phyloP scores from a whole-genome alignment of 352 stramenopile species.

The Salisapilia sapeloensis region DNA sequence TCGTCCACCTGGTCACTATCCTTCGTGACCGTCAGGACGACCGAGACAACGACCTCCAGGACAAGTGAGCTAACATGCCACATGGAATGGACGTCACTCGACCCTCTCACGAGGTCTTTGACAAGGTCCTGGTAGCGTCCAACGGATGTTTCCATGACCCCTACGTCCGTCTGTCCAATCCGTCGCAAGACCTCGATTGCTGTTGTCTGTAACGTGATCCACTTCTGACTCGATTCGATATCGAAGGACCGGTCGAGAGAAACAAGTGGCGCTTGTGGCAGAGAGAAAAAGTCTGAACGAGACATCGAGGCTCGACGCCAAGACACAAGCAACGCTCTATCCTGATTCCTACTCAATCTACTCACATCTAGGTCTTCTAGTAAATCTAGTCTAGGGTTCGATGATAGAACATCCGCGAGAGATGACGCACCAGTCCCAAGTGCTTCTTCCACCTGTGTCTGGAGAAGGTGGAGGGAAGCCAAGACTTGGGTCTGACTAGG shows the following conservation, averaged over 20 bases:
- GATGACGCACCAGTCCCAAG: slow-evolving; percentile 16
- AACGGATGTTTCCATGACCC: background rate
- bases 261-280: slow-evolving; percentile 12
- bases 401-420: slow-evolving; percentile 28
- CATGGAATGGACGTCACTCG: slow-evolving; percentile 8
- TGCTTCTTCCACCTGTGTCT: slow-evolving; percentile 37
- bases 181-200: too few species aligned
- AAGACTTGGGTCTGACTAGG: slow-evolving; percentile 62
- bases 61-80: slow-evolving; percentile 8
- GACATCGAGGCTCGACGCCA: too few species aligned
- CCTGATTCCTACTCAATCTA: slow-evolving; percentile 58
- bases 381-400: slow-evolving; percentile 17
- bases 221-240: too few species aligned
- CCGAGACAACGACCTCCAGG: background rate
- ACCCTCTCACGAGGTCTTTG: slow-evolving; percentile 10
- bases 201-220: too few species aligned
- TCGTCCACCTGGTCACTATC: background rate
- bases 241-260: slow-evolving; percentile 9
- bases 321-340: slow-evolving; percentile 58
- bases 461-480: slow-evolving; percentile 27
- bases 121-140: slow-evolving; percentile 5
- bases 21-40: slow-evolving; percentile 1
- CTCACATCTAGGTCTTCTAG: slow-evolving; percentile 7
- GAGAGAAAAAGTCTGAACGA: too few species aligned
- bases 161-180: too few species aligned